Evolutionary conservation across 192 early-diverging fungal species (phyloP).

Genomic region (Borealophlyctis nickersoniae): DNA sequence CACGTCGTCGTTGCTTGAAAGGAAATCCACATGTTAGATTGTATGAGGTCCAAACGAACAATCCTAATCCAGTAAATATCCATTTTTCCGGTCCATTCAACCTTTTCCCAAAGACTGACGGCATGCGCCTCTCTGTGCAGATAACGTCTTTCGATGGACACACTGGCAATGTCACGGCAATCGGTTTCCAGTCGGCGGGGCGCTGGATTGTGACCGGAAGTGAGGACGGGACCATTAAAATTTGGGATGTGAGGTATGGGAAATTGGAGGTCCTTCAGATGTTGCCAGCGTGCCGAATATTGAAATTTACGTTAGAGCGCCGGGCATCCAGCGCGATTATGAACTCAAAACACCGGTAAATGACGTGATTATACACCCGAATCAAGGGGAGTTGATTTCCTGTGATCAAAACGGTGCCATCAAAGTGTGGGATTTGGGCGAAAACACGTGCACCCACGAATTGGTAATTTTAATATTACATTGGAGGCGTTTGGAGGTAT

Average conservation of each 20-base stretch:
- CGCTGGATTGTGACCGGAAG: constrained; percentile 56
- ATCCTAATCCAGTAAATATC: constrained; percentile 66
- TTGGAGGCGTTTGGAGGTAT: constrained; percentile 26
- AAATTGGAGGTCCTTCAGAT: no score
- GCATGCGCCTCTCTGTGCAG: no score
- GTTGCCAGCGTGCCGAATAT: no score
- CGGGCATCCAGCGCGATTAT: constrained; percentile 57
- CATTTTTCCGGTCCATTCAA: no score
- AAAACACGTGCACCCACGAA: constrained; percentile 57
- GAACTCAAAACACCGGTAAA: constrained; percentile 55
- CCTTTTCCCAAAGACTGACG: no score
- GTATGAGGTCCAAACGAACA: constrained; percentile 77
- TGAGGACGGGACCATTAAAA: constrained; percentile 63
- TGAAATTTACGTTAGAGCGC: no score
- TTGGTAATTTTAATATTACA: constrained; percentile 29
- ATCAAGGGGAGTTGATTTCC: constrained; percentile 60
- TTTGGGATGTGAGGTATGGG: constrained; percentile 58
- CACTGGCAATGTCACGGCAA: constrained; percentile 52
- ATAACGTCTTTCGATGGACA: constrained; percentile 58
- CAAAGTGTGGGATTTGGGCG: constrained; percentile 60
- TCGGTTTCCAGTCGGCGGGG: constrained; percentile 56
- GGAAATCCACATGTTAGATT: constrained; percentile 79
- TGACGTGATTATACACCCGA: constrained; percentile 62
- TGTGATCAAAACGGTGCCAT: constrained; percentile 58
- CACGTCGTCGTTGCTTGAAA: constrained; percentile 18